Evolutionary conservation across 2,329 filamentous ascomycete genomes (phyloP).

Genomic region (Stagonosporopsis cucurbitacearum): DNA sequence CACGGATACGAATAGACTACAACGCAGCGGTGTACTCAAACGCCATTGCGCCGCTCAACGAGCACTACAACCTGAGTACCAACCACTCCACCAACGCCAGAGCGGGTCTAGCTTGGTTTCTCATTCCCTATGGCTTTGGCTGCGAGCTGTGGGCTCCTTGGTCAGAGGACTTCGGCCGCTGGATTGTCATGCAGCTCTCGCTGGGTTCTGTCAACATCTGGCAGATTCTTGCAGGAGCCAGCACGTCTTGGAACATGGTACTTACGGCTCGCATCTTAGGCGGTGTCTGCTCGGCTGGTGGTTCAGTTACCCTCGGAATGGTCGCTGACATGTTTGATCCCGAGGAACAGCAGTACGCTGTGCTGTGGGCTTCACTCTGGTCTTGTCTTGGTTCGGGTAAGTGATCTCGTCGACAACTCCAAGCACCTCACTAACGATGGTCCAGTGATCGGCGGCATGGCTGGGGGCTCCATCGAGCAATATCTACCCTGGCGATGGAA

Average conservation of each 20-base stretch:
- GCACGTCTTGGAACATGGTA: slow-evolving; percentile 67
- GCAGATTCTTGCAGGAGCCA: slow-evolving; percentile 65
- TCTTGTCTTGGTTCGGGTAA: slow-evolving; percentile 69
- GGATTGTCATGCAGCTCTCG: slow-evolving; percentile 74
- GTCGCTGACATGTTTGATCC: slow-evolving; percentile 68
- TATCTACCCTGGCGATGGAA: slow-evolving; percentile 75
- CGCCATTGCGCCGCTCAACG: slow-evolving; percentile 57
- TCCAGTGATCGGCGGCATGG: slow-evolving; percentile 78
- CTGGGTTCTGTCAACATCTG: slow-evolving; percentile 77
- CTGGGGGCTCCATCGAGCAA: slow-evolving; percentile 74
- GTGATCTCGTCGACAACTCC: slow-evolving; percentile 46
- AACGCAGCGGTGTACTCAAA: slow-evolving; percentile 64
- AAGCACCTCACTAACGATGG: slow-evolving; percentile 53
- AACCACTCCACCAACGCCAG: slow-evolving; percentile 51
- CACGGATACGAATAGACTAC: slow-evolving; percentile 50
- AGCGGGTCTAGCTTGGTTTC: slow-evolving; percentile 74
- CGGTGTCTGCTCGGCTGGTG: slow-evolving; percentile 61
- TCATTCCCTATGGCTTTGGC: slow-evolving; percentile 81
- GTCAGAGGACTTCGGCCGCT: slow-evolving; percentile 81
- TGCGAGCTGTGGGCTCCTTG: slow-evolving; percentile 84
- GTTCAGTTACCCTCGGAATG: slow-evolving; percentile 69
- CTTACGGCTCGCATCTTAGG: slow-evolving; percentile 62
- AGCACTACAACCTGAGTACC: slow-evolving; percentile 61
- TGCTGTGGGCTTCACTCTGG: slow-evolving; percentile 63
- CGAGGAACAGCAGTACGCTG: slow-evolving; percentile 71